Evolutionary conservation across 1,284 basidiomycete species (phyloP).

Genomic region (Melampsora larici-populina): DNA sequence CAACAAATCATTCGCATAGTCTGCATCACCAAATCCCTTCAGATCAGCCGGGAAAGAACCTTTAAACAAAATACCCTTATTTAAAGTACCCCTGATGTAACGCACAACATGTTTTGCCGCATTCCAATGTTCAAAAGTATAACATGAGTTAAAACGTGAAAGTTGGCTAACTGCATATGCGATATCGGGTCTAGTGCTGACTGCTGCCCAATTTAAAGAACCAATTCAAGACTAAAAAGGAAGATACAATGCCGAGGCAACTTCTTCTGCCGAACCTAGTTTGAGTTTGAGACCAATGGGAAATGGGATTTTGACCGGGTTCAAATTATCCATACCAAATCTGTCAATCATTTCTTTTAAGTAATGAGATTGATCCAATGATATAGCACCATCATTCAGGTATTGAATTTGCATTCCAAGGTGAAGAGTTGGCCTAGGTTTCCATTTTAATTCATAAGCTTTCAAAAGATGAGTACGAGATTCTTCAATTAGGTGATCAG

Average conservation of each 20-base stretch:
- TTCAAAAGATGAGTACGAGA: background rate
- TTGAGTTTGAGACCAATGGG: background rate
- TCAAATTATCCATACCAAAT: too few relatives aligned
- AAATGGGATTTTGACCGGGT: background rate
- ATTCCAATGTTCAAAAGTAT: too few relatives aligned
- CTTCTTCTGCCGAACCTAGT: background rate
- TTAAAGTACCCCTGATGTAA: too few relatives aligned
- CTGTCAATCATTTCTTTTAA: too few relatives aligned
- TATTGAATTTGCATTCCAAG: background rate
- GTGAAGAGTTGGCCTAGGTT: background rate
- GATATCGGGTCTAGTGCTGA: too few relatives aligned
- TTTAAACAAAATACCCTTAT: too few relatives aligned
- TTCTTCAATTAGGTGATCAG: background rate
- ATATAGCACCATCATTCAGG: background rate
- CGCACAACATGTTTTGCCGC: too few relatives aligned
- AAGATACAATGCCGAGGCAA: background rate
- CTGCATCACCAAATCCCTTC: background rate
- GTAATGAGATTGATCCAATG: background rate
- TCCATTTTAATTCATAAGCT: conserved; percentile 1
- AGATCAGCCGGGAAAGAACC: background rate
- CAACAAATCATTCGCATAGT: background rate
- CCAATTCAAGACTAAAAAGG: background rate
- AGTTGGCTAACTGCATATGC: background rate
- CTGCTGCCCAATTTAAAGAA: background rate
- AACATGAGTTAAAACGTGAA: too few relatives aligned